Conservation (phyloP, 768 basidiomycete genomes). For the Boletus rubescentipes region DNA sequence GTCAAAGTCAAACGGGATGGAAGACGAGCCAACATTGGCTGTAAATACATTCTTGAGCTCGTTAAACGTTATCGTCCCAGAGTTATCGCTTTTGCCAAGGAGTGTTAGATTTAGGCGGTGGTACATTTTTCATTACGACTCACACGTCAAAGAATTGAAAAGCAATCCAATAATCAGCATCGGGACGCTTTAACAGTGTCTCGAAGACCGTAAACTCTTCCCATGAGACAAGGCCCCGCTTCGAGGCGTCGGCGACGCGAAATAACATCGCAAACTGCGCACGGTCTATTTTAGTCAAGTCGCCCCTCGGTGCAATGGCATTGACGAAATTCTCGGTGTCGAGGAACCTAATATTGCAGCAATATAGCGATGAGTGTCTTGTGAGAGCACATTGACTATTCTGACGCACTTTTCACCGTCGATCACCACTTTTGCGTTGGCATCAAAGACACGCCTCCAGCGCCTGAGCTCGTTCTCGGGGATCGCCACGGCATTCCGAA, state of each 20-base stretch:
- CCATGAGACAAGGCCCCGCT: constrained; percentile 81
- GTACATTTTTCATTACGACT: constrained; percentile 32
- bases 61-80: constrained; percentile 90
- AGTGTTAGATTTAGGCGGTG: constrained; percentile 1
- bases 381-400: constrained; percentile 16
- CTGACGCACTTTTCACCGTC: constrained; percentile 78
- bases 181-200: constrained; percentile 87
- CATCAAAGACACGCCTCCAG: constrained; percentile 87
- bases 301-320: constrained; percentile 87
- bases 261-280: constrained; percentile 90
- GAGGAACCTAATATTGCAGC: constrained; percentile 60
- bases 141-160: constrained; percentile 96
- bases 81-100: constrained; percentile 61
- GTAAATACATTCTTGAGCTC: constrained; percentile 94
- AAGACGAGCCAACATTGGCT: constrained; percentile 71
- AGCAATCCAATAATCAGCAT: constrained; percentile 96
- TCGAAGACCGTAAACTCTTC: constrained; percentile 97
- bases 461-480: constrained; percentile 84
- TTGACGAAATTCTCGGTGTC: constrained; percentile 89
- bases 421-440: constrained; percentile 68
- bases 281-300: constrained; percentile 82
- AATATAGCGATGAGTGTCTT: constrained; percentile 10
- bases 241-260: constrained; percentile 79
- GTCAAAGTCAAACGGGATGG: constrained; percentile 94
- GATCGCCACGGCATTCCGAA: constrained; percentile 65